These are phyloP conservation scores for Tylopilus intermedius DNA, from an alignment of 768 basidiomycete genomes.

Conservation along the genomic window DNA sequence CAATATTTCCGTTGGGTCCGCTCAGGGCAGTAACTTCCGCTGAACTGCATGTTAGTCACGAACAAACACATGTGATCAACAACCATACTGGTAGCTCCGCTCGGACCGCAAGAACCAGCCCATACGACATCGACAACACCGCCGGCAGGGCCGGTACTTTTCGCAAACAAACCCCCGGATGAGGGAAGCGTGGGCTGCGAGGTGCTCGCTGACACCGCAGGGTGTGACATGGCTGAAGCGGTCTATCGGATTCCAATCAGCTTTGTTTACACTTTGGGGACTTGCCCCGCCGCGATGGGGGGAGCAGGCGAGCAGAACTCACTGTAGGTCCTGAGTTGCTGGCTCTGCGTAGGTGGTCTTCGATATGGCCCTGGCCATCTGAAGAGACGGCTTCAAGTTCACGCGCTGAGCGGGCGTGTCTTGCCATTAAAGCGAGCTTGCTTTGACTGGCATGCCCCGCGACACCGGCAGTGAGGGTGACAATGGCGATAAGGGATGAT, in stretches of 20 bases:
- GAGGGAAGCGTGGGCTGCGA: not conserved
- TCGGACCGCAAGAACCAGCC: conserved; percentile 38
- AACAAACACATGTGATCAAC: conserved; percentile 8
- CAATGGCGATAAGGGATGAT: not conserved
- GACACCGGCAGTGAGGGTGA: not conserved
- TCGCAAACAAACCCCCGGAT: not conserved
- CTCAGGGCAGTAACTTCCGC: conserved; percentile 43
- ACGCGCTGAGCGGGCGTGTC: not conserved
- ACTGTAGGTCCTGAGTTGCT: not conserved
- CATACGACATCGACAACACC: conserved; percentile 36
- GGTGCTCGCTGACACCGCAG: not conserved
- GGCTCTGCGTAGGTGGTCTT: not conserved
- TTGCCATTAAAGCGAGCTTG: conserved; percentile 4
- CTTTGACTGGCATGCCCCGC: not conserved
- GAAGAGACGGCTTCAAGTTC: not conserved
- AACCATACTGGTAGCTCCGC: conserved; percentile 44
- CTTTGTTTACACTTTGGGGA: not conserved
- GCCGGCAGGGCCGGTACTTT: not conserved
- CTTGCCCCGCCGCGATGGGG: not conserved
- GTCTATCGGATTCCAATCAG: conserved; percentile 2
- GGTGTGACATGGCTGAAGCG: not conserved
- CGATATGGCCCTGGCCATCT: not conserved
- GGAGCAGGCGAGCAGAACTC: not conserved
- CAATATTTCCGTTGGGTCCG: conserved; percentile 69
- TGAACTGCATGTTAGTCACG: conserved; percentile 23